These are phyloP conservation scores for Syzygium syzygioides DNA, from an alignment of 441 rosid species.

Conservation along the genomic window DNA sequence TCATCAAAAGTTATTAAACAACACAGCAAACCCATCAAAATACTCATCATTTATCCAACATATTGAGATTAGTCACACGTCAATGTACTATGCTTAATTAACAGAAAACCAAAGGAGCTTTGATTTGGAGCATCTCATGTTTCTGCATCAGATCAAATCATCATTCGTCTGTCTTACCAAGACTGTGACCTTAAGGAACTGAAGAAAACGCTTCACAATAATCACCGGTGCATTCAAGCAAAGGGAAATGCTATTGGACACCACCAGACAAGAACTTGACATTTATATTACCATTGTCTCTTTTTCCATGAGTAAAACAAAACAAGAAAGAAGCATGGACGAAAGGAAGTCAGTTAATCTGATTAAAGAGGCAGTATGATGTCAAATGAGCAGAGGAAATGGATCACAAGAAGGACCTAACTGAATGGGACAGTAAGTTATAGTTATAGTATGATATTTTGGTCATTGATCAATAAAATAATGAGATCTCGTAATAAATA, in stretches of 20 bases:
- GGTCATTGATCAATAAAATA: not conserved
- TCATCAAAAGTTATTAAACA: not conserved
- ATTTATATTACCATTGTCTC: not conserved
- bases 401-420: not conserved
- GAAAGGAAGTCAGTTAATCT: not conserved
- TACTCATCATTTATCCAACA: not conserved
- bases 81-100: not conserved
- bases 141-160: not conserved
- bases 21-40: not conserved
- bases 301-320: not conserved
- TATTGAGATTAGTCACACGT: not conserved
- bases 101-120: not conserved
- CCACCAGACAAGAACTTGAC: not conserved
- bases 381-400: not conserved
- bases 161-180: not conserved
- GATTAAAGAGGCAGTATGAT: not conserved
- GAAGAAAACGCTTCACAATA: not conserved
- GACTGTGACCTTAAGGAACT: not conserved
- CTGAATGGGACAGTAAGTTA: not conserved
- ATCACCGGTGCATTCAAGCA: not conserved
- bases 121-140: not conserved
- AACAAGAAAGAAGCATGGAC: not conserved
- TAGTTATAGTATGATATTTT: not conserved
- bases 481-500: not conserved
- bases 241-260: not conserved